Percentiles rank a stretch among this genome's conserved stretches.
Conservation (phyloP, 129 eudicot species). For the Centella asiatica region DNA sequence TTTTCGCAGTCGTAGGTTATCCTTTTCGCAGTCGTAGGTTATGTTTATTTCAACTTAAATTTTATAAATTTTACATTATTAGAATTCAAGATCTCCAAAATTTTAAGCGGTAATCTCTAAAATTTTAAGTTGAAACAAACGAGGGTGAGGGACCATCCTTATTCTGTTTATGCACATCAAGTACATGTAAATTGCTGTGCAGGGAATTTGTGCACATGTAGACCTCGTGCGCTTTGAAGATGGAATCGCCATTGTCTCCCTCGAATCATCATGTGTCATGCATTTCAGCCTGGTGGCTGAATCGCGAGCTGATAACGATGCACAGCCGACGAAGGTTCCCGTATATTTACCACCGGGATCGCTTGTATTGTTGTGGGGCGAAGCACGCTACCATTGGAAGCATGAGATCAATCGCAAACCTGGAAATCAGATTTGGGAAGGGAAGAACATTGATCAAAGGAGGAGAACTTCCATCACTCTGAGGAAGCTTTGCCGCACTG, state of each 20-base stretch:
- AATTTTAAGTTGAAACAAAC: too few species aligned
- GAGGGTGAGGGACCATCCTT: too few species aligned
- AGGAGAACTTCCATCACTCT: conserved; percentile 70
- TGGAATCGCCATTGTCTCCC: conserved; percentile 75
- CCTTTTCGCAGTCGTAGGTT: too few species aligned
- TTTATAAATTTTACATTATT: too few species aligned
- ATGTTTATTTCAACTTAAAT: too few species aligned
- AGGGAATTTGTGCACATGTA: conserved; percentile 95
- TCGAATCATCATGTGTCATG: conserved; percentile 89
- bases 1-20: too few species aligned
- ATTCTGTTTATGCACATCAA: too few species aligned
- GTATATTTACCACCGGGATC: conserved; percentile 73
- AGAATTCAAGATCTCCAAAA: too few species aligned
- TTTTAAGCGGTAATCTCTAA: too few species aligned
- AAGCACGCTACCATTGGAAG: conserved; percentile 79
- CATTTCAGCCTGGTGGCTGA: conserved; percentile 60
- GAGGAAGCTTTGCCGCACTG: conserved; percentile 50
- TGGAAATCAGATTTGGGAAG: conserved; percentile 71
- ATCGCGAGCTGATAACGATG: conserved; percentile 12
- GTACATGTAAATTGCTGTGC: conserved; percentile 8
- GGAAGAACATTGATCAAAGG: conserved; percentile 60
- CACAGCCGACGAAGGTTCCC: conserved; percentile 26
- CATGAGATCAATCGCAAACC: conserved; percentile 87
- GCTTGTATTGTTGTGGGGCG: conserved; percentile 68
- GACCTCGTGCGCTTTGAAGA: conserved; percentile 94